Percentiles rank a stretch among this genome's conserved stretches.
Evolutionary conservation across 2,329 filamentous ascomycete genomes (phyloP).

Genomic region (Elsinoe ampelina): DNA sequence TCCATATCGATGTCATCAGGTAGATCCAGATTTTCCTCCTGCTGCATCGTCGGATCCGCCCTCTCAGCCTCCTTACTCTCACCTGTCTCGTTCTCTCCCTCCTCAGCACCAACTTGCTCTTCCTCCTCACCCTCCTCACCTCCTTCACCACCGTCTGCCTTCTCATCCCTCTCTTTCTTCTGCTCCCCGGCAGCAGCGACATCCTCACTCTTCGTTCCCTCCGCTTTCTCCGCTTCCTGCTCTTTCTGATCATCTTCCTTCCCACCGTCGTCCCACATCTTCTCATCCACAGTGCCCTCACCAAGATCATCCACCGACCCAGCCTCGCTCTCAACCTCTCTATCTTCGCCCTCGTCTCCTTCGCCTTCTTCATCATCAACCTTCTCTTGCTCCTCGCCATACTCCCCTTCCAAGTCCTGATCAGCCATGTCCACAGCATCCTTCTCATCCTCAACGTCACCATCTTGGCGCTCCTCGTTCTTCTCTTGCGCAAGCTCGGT

Average conservation of each 20-base stretch:
- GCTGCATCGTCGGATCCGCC: slow-evolving; percentile 65
- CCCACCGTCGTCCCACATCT: slow-evolving; percentile 87
- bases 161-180: slow-evolving; percentile 43
- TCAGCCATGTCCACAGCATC: slow-evolving; percentile 89
- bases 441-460: slow-evolving; percentile 65
- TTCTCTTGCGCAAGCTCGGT: slow-evolving; percentile 85
- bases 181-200: slow-evolving; percentile 38
- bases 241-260: slow-evolving; percentile 74
- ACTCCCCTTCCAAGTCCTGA: slow-evolving; percentile 81
- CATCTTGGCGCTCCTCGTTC: slow-evolving; percentile 41
- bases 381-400: slow-evolving; percentile 43
- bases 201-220: slow-evolving; percentile 41
- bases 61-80: slow-evolving; percentile 58
- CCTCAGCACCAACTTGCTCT: slow-evolving; percentile 24
- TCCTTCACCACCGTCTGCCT: slow-evolving; percentile 51
- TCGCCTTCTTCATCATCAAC: slow-evolving; percentile 48
- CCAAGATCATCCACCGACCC: slow-evolving; percentile 88
- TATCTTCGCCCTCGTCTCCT: slow-evolving; percentile 56
- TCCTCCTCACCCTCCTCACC: slow-evolving; percentile 46
- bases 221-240: slow-evolving; percentile 55
- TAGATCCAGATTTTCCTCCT: slow-evolving; percentile 72
- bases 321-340: slow-evolving; percentile 74
- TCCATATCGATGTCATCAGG: slow-evolving; percentile 84
- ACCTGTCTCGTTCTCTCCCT: slow-evolving; percentile 50
- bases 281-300: slow-evolving; percentile 85